Evolutionary conservation across 2,329 filamentous ascomycete species (phyloP).

Genomic region (Pseudofabraea citricarpa): DNA sequence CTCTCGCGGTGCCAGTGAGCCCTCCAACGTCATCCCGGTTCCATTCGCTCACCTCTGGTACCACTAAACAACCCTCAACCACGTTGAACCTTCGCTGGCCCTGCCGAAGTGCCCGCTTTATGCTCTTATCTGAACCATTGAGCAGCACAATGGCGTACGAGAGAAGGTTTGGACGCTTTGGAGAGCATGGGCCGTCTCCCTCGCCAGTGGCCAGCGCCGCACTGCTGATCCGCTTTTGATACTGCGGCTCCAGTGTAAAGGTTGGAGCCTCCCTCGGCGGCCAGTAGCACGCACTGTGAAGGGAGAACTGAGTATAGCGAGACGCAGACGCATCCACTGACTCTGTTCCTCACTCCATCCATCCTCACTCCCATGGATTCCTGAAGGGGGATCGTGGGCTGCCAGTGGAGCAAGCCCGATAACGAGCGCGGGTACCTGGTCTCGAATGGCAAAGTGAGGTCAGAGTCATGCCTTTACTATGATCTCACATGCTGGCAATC

Average conservation of each 20-base stretch:
- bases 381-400: too few relatives aligned
- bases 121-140: conserved; percentile 14
- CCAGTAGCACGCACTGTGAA: too few relatives aligned
- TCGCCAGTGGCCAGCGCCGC: background rate
- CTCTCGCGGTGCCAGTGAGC: too few relatives aligned
- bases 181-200: background rate
- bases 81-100: background rate
- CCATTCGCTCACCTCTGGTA: background rate
- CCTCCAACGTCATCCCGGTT: conserved; percentile 18
- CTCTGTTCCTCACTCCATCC: too few relatives aligned
- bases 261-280: conserved; percentile 15
- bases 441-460: conserved; percentile 1
- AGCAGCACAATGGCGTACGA: background rate
- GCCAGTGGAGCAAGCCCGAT: conserved; percentile 2
- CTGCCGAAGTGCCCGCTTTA: conserved; percentile 12
- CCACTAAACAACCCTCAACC: conserved; percentile 4
- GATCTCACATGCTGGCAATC: conserved; percentile 15
- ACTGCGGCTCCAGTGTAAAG: conserved; percentile 3
- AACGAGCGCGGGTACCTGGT: conserved; percentile 1
- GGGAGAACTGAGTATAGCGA: too few relatives aligned
- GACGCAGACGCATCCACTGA: too few relatives aligned
- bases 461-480: conserved; percentile 6
- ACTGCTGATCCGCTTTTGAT: conserved; percentile 2
- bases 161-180: background rate
- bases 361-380: background rate